A percentile compares a stretch with the other conserved stretches of the same genome.
phyloP scores from a whole-genome alignment of 2,329 filamentous ascomycete genomes.

The Monosporascus sp. region DNA sequence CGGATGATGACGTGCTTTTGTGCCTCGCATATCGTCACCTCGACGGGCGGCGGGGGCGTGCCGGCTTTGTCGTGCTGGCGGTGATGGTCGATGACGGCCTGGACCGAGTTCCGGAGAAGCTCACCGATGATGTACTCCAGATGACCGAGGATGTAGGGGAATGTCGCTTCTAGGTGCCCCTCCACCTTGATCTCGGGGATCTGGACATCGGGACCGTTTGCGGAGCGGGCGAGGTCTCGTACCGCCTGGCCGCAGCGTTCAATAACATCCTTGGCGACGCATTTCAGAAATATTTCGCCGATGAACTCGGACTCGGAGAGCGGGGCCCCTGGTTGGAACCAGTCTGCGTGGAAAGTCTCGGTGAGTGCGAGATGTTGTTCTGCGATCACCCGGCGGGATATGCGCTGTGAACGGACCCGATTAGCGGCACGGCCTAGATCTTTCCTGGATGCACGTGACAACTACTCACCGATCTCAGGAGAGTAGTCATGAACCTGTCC shows the following conservation, averaged over 20 bases:
- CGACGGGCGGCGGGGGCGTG: conserved; percentile 70
- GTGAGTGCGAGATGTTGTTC: conserved; percentile 95
- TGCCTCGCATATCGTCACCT: conserved; percentile 91
- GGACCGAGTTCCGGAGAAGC: conserved; percentile 88
- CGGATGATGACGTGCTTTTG: conserved; percentile 93
- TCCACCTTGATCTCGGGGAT: conserved; percentile 79
- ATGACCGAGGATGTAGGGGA: conserved; percentile 94
- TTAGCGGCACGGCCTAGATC: too few species aligned
- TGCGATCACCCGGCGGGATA: conserved; percentile 91
- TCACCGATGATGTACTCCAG: conserved; percentile 97
- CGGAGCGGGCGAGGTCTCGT: conserved; percentile 65
- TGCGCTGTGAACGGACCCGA: conserved; percentile 52
- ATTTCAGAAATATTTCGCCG: conserved; percentile 91
- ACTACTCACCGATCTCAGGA: conserved; percentile 73
- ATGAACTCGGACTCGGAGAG: conserved; percentile 76
- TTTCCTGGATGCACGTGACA: neutral
- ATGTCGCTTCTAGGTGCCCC: conserved; percentile 83
- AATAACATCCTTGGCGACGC: conserved; percentile 84
- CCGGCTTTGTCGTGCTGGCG: conserved; percentile 39
- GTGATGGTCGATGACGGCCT: conserved; percentile 81
- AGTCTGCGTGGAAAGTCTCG: conserved; percentile 85
- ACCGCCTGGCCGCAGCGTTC: conserved; percentile 75
- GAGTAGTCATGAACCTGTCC: conserved; percentile 92
- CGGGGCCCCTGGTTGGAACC: conserved; percentile 79
- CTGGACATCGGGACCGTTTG: conserved; percentile 64